These are phyloP conservation scores for Penicillium fimorum DNA, from an alignment of 495 filamentous ascomycete genomes.

Conservation along the genomic window DNA sequence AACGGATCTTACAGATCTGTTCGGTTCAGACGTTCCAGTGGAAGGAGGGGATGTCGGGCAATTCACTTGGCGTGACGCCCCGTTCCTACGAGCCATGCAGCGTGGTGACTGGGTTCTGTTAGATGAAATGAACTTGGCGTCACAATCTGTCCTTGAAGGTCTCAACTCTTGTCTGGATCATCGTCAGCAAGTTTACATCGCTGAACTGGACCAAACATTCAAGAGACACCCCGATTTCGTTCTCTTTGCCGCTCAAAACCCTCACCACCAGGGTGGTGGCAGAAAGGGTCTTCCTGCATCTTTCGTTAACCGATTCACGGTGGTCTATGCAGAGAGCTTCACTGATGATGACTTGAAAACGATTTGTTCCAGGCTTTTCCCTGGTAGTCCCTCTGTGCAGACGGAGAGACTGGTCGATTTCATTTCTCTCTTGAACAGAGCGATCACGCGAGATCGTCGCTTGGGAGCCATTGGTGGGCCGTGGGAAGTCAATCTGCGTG, in stretches of 20 bases:
- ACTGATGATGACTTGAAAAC: conserved; percentile 72
- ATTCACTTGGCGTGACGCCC: conserved; percentile 93
- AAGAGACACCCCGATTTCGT: conserved; percentile 83
- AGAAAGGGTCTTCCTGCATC: conserved; percentile 93
- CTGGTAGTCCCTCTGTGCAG: conserved; percentile 51
- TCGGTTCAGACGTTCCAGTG: conserved; percentile 93
- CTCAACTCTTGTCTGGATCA: conserved; percentile 97
- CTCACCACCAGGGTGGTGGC: conserved; percentile 93
- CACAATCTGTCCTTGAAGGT: conserved; percentile 94
- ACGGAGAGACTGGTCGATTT: conserved; percentile 70
- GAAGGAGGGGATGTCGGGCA: conserved; percentile 83
- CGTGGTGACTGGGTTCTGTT: conserved; percentile 92
- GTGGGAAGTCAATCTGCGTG: conserved; percentile 97
- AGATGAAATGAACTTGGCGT: conserved; percentile 99
- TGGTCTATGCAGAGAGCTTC: conserved; percentile 92
- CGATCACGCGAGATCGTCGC: conserved; percentile 60
- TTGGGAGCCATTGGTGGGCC: conserved; percentile 83
- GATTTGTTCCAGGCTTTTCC: conserved; percentile 78
- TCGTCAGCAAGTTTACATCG: conserved; percentile 91
- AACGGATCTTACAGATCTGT: conserved; percentile 94
- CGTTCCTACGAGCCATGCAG: conserved; percentile 95
- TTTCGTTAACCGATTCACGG: conserved; percentile 96
- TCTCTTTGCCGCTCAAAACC: conserved; percentile 96
- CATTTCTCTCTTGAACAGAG: conserved; percentile 70
- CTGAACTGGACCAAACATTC: conserved; percentile 92